Conservation (phyloP, 805 yeast species). For the Peterozyma toletana region DNA sequence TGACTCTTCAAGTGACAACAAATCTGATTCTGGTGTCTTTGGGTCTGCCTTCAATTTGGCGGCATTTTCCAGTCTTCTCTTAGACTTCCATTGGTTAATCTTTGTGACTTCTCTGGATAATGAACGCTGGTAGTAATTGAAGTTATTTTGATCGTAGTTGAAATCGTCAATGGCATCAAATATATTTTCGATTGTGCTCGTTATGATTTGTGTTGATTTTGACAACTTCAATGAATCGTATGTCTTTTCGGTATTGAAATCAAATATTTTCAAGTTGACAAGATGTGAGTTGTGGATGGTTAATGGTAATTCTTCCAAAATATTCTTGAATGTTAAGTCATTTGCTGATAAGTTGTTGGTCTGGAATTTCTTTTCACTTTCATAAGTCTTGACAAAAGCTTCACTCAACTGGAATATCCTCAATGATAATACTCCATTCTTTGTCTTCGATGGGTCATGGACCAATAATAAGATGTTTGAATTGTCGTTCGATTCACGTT, state of each 20-base stretch:
- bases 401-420: slow-evolving; percentile 64
- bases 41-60: slow-evolving; percentile 53
- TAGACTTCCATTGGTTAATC: slow-evolving; percentile 69
- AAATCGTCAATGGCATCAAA: slow-evolving; percentile 66
- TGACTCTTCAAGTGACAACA: slow-evolving; percentile 36
- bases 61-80: slow-evolving; percentile 57
- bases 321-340: slow-evolving; percentile 55
- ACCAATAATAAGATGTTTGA: slow-evolving; percentile 47
- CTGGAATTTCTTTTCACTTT: slow-evolving; percentile 53
- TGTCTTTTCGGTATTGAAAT: slow-evolving; percentile 15
- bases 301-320: slow-evolving; percentile 68
- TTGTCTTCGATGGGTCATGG: slow-evolving; percentile 65
- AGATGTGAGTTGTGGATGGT: slow-evolving; percentile 62
- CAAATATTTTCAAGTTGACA: slow-evolving; percentile 28
- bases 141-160: slow-evolving; percentile 72
- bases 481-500: slow-evolving; percentile 18
- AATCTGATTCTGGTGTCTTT: slow-evolving; percentile 29
- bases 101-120: slow-evolving; percentile 62
- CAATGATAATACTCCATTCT: slow-evolving; percentile 55
- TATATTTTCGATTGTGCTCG: slow-evolving; percentile 49
- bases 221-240: slow-evolving; percentile 32
- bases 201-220: slow-evolving; percentile 29
- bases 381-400: slow-evolving; percentile 43
- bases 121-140: slow-evolving; percentile 77
- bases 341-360: slow-evolving; percentile 54